Percentiles rank a stretch among this genome's conserved stretches.
phyloP scores from a whole-genome alignment of 2,329 filamentous ascomycete genomes.

The Eutypa lata region DNA sequence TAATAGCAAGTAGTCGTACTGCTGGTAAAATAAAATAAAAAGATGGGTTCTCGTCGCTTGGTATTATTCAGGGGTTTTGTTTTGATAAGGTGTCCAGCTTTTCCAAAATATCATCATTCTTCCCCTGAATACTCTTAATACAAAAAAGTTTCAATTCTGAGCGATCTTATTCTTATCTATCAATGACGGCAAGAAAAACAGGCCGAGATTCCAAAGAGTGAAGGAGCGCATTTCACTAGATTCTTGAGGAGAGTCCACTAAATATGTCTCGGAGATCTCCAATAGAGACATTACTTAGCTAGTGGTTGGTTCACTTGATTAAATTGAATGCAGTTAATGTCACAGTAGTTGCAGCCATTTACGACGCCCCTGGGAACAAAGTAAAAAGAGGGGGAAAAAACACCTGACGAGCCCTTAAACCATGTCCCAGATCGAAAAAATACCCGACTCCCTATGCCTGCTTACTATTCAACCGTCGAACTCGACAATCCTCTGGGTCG shows the following conservation, averaged over 20 bases:
- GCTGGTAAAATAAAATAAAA: too few species aligned
- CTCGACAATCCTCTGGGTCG: constrained; percentile 41
- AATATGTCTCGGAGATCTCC: too few species aligned
- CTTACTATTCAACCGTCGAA: constrained; percentile 37
- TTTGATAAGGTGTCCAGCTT: too few species aligned
- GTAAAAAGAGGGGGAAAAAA: not conserved
- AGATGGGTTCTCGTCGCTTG: too few species aligned
- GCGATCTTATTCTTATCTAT: too few species aligned
- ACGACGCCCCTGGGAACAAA: not conserved
- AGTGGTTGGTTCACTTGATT: constrained; percentile 15
- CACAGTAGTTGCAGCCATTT: constrained; percentile 11
- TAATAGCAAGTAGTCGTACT: too few species aligned
- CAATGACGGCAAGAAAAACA: too few species aligned
- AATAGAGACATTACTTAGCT: too few species aligned
- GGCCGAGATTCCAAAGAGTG: constrained; percentile 2
- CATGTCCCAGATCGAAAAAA: not conserved
- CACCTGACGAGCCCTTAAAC: not conserved
- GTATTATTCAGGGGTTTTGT: too few species aligned
- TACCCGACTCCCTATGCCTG: constrained; percentile 2
- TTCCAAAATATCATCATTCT: too few species aligned
- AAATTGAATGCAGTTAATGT: constrained; percentile 16
- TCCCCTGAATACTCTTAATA: too few species aligned
- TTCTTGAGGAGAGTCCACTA: constrained; percentile 9
- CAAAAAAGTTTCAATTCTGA: too few species aligned
- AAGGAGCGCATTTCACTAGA: constrained; percentile 10